These are phyloP conservation scores for Galium porrigens DNA, from an alignment of 305 asterid genomes.

Conservation along the genomic window DNA sequence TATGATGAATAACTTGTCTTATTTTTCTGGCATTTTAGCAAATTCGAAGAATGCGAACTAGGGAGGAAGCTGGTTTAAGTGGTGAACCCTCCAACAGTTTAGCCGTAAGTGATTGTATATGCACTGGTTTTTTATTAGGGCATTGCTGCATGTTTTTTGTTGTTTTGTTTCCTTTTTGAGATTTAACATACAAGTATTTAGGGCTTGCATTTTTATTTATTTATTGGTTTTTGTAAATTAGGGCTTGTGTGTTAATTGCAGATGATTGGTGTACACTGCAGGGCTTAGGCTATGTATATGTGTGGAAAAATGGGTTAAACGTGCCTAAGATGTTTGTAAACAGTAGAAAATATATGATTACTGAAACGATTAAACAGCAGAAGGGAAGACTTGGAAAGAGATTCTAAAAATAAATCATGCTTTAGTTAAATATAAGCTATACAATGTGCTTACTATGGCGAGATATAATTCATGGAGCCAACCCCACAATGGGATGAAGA, in stretches of 20 bases:
- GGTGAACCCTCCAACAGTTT: conserved; percentile 27
- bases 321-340: not conserved
- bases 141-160: conserved; percentile 5
- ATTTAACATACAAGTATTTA: not conserved
- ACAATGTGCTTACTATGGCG: not conserved
- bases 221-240: not conserved
- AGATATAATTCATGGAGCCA: not conserved
- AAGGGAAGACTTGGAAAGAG: not conserved
- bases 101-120: conserved; percentile 1
- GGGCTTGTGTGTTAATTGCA: not conserved
- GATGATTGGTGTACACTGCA: not conserved
- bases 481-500: not conserved
- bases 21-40: conserved; percentile 14
- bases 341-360: not conserved
- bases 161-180: not conserved
- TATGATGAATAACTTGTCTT: not conserved
- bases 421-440: not conserved
- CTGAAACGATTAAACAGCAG: not conserved
- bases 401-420: not conserved
- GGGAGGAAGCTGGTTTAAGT: conserved; percentile 53
- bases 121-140: conserved; percentile 1
- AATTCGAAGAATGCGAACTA: conserved; percentile 36
- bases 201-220: not conserved
- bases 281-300: not conserved
- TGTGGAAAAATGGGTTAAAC: not conserved